These are phyloP conservation scores for Fusarium keratoplasticum DNA, from an alignment of 2,329 filamentous ascomycete species.

Conservation along the genomic window DNA sequence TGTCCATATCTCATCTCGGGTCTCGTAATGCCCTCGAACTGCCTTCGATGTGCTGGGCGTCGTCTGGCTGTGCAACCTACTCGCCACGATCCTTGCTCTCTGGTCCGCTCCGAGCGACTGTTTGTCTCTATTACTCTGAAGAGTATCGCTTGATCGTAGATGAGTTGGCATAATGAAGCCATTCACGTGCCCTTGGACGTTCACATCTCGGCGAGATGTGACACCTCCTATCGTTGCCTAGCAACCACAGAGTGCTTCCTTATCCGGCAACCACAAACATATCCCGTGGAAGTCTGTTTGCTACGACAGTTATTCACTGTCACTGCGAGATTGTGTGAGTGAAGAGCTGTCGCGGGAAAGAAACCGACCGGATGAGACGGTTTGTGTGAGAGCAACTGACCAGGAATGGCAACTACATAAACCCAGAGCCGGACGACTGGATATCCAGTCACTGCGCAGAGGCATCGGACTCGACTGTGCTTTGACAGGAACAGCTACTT, in stretches of 20 bases:
- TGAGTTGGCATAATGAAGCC: neutral
- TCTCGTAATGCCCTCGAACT: neutral
- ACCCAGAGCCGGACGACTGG: slow-evolving; percentile 13
- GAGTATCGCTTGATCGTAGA: neutral
- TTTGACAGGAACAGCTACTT: neutral
- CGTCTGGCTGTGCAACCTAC: neutral
- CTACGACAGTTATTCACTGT: neutral
- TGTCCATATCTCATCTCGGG: neutral
- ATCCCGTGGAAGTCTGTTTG: neutral
- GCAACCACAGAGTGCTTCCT: slow-evolving; percentile 6
- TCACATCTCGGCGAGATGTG: neutral
- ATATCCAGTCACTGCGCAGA: neutral
- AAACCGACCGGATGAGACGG: neutral
- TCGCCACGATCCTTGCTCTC: neutral
- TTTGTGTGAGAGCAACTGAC: slow-evolving; percentile 7
- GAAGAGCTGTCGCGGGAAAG: neutral
- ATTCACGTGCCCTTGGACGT: neutral
- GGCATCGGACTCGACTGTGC: neutral
- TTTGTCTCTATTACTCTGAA: neutral
- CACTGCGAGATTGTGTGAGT: neutral
- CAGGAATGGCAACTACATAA: slow-evolving; percentile 31
- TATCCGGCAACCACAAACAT: slow-evolving; percentile 6
- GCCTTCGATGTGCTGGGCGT: neutral
- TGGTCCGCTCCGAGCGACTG: too few relatives aligned
- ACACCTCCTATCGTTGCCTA: slow-evolving; percentile 18